phyloP scores from a whole-genome alignment of 768 basidiomycete genomes.

The Tricholomella constricta region DNA sequence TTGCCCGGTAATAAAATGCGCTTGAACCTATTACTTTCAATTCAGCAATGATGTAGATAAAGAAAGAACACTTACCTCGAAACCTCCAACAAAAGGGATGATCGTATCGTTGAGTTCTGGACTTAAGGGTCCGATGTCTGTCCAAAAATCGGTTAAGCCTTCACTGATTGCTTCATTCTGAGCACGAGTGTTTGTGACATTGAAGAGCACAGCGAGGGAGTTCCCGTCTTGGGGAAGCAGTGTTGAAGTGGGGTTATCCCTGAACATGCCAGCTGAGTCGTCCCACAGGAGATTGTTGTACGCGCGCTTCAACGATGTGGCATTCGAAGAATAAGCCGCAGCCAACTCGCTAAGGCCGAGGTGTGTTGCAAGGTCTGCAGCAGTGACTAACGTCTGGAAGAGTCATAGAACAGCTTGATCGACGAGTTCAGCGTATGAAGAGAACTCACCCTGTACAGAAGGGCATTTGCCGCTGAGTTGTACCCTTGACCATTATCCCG shows the following conservation, averaged over 20 bases:
- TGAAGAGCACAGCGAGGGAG: slow-evolving; percentile 48
- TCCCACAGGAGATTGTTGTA: slow-evolving; percentile 51
- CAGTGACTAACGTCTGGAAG: slow-evolving; percentile 35
- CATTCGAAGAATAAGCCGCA: slow-evolving; percentile 30
- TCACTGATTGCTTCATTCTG: slow-evolving; percentile 45
- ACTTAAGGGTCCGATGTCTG: slow-evolving; percentile 45
- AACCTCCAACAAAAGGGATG: slow-evolving; percentile 52
- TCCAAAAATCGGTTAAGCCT: slow-evolving; percentile 50
- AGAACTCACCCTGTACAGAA: slow-evolving; percentile 40
- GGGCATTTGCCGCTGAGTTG: slow-evolving; percentile 49
- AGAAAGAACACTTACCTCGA: slow-evolving; percentile 36
- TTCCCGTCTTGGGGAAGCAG: slow-evolving; percentile 54
- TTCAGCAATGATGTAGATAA: neutral
- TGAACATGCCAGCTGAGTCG: slow-evolving; percentile 42
- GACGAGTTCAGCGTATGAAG: neutral
- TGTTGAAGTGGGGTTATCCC: slow-evolving; percentile 44
- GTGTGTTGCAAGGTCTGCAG: slow-evolving; percentile 35
- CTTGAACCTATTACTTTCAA: slow-evolving; percentile 42
- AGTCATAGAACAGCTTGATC: no score
- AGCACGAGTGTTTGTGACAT: slow-evolving; percentile 38
- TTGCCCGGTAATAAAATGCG: slow-evolving; percentile 48
- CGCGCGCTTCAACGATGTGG: slow-evolving; percentile 38
- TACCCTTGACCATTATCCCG: slow-evolving; percentile 46
- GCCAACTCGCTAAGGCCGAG: slow-evolving; percentile 28
- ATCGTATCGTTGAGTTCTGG: slow-evolving; percentile 55